These are phyloP conservation scores for Aspergillus aculeatinus DNA, from an alignment of 2,329 filamentous ascomycete species.

Conservation along the genomic window DNA sequence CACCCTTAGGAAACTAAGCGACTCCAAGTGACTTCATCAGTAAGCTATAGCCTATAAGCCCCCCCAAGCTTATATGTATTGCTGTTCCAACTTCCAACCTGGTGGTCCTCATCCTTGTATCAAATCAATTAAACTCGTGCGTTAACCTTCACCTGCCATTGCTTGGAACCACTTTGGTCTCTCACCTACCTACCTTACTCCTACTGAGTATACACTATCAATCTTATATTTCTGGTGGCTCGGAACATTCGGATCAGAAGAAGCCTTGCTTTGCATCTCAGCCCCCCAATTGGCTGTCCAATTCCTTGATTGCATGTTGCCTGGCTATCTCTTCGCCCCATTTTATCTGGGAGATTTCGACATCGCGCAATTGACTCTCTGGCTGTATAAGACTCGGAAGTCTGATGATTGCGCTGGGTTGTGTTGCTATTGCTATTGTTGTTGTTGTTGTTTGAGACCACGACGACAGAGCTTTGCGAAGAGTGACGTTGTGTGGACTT, in stretches of 20 bases:
- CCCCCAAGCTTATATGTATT: neutral
- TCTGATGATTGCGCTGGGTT: neutral
- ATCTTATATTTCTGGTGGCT: neutral
- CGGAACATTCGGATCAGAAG: slow-evolving; percentile 6
- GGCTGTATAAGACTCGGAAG: neutral
- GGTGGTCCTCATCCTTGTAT: neutral
- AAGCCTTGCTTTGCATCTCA: slow-evolving; percentile 4
- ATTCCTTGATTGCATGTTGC: neutral
- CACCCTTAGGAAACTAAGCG: neutral
- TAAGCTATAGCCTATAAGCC: too few relatives aligned
- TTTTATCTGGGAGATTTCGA: neutral
- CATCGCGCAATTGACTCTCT: neutral
- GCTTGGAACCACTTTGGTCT: neutral
- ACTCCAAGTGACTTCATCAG: slow-evolving; percentile 12
- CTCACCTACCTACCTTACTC: too few relatives aligned
- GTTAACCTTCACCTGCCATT: neutral
- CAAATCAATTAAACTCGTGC: slow-evolving; percentile 1
- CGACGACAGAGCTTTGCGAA: neutral
- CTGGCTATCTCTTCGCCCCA: neutral
- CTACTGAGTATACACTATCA: too few relatives aligned
- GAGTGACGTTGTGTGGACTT: slow-evolving; percentile 12
- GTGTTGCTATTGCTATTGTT: neutral
- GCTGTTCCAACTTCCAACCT: neutral
- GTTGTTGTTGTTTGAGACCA: neutral
- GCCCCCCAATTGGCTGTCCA: slow-evolving; percentile 9